Evolutionary conservation across 306 rosid species (phyloP).

Genomic region (Urtica urens): DNA sequence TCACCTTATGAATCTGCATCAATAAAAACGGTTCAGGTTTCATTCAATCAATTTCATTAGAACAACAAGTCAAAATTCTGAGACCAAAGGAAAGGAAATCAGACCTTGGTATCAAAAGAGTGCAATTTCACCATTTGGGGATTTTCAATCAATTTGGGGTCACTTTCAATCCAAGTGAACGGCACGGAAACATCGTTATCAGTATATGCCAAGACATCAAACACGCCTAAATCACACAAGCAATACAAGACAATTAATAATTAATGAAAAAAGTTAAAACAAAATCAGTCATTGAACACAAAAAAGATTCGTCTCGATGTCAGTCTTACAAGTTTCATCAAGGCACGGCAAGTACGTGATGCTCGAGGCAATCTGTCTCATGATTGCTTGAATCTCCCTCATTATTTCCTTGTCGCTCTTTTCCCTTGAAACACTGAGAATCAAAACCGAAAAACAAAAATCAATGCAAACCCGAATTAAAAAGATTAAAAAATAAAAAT

Average conservation of each 20-base stretch:
- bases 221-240: conserved; percentile 48
- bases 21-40: no score
- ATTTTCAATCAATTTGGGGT: conserved; percentile 88
- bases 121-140: conserved; percentile 99
- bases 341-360: conserved; percentile 97
- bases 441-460: background rate
- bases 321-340: conserved; percentile 71
- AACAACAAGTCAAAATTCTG: no score
- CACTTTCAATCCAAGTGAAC: conserved; percentile 96
- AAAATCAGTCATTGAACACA: background rate
- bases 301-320: background rate
- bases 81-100: no score
- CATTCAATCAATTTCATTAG: no score
- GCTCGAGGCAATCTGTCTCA: conserved; percentile 98
- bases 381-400: conserved; percentile 99
- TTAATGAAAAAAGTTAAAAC: no score
- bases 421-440: conserved; percentile 67
- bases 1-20: conserved; percentile 84
- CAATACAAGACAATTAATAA: background rate
- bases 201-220: conserved; percentile 95
- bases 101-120: conserved; percentile 98
- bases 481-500: background rate
- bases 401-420: conserved; percentile 97
- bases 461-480: background rate
- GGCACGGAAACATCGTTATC: conserved; percentile 92